Evolutionary conservation across 2,329 filamentous ascomycete species (phyloP), one percentile per base, ranked within the genome.

Genomic region (Curvularia sp.): DNA sequence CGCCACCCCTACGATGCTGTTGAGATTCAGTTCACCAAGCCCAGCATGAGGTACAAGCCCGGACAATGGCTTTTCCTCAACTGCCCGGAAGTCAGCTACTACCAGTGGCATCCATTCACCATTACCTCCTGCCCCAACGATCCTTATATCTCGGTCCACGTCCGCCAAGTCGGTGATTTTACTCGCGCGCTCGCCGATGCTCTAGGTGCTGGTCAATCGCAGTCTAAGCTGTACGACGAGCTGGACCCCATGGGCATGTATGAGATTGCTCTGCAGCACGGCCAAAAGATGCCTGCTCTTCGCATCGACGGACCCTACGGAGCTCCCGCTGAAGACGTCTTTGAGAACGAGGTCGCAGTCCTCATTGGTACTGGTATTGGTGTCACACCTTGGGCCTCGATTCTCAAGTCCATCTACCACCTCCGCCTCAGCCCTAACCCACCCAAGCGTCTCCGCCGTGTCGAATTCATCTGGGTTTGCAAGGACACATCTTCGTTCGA

Each of bases 401-500:
- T 95, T 66, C 83, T 95, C 65, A 99, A 99, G 82, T 97, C 97
- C 77, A 98, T 99, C 79, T 99, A 93, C 92, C 94, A 99, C 77
- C 85, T 96, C 72, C 92, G 95, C 63, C 89, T 95, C 64, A 87
- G 89, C 15, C 93, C 94, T 7, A 95, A 97, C 81, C 92, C 93
- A 24, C 93, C 94, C 1, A 88, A 87, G 49, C 91, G 94, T 73
- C 88, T 99, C 47, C 91, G 93, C 59, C 90, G 95, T 77, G 94
- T 99, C 31, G 95, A 99, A 78, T 99, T 99, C 79, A 96, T 99
- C 82, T 99, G 95, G 95, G 89, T 98, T 51, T 97, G 94, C 85
- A 95, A 91, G 77, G 93, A 97, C 73, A 97, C 93, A 0, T 90
- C 87, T 33, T 97, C 93, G 0, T 99, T 99, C 73, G 95, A 98